Base-by-base conservation (phyloP, 352 stramenopile species). In the Blastocystis hominis region DNA sequence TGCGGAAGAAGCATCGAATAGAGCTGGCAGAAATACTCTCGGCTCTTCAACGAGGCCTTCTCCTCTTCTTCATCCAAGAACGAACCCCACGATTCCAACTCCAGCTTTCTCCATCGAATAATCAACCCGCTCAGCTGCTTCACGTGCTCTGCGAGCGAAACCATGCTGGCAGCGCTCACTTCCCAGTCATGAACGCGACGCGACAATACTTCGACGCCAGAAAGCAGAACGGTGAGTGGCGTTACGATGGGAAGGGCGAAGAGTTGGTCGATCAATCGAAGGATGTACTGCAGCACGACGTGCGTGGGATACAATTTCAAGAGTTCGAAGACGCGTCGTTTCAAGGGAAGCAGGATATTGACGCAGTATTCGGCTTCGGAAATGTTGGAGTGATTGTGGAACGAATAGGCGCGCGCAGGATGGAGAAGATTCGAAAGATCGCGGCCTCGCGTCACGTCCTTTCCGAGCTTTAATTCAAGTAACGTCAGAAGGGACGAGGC, bases 161-260 rank as follows among this genome's bases (percentile, higher is more conserved):
- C 96, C 2, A 94, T 91, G 5, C 92, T 91, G 36, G 95, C 95
- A 9, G 96, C 95, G 88, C 98, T 96, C 66, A 96, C 93, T 86
- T 99, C 96, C 97, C 97, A 99, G 55, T 99, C 96, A 89, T 99
- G 96, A 3, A 96, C 93, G 81, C 98, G 97, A 24, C 93, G 92
- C 34, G 99, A 90, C 50, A 99, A 90, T 1, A 98, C 90, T 89
- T 98, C 95, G 10, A 99, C 91, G 38, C 95, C 95, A 53, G 93
- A 94, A 50, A 99, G 92, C 13, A 97, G 94, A 38, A 96, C 96
- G 9, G 89, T 91, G 44, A 94, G 87, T 63, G 92, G 90, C 44
- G 90, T 90, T 40, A 79, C 89, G 64, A 92, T 69, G 20, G 80
- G 75, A 34, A 93, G 69, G 86, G 94, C 90, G 40, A 91, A 86